Conservation (phyloP, 441 rosid genomes). For the Manihot esculenta region DNA sequence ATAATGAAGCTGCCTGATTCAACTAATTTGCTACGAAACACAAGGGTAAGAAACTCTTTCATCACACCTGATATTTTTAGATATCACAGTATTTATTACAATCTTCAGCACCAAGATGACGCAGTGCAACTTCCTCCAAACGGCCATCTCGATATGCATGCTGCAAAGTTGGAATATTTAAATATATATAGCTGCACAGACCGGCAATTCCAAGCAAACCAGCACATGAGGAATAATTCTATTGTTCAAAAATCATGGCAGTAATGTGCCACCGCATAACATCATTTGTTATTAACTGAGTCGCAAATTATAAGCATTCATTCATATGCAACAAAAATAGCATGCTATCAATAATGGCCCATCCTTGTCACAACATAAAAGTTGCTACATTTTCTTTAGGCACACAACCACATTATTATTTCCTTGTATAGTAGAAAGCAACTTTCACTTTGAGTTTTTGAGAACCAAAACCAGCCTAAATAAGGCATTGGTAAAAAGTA, state of each 20-base stretch:
- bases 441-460: too few relatives aligned
- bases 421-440: too few relatives aligned
- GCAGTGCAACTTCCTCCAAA: constrained; percentile 65
- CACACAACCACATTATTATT: neutral
- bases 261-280: neutral
- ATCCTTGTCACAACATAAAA: neutral
- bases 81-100: constrained; percentile 56
- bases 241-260: neutral
- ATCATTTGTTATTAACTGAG: neutral
- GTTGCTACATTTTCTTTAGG: neutral
- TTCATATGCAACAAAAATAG: neutral
- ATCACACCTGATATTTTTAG: constrained; percentile 60
- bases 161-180: constrained; percentile 44
- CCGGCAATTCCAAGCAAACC: too few relatives aligned
- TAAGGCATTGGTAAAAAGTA: neutral
- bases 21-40: constrained; percentile 36
- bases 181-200: constrained; percentile 12
- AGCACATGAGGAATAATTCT: neutral
- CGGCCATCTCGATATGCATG: constrained; percentile 75
- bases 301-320: neutral
- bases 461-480: too few relatives aligned
- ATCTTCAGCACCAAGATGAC: constrained; percentile 72
- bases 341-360: neutral
- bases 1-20: constrained; percentile 24
- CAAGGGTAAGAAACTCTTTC: neutral